Base-by-base conservation (phyloP, 1,139 yeast genomes). In the Suhomyces guaymorum region DNA sequence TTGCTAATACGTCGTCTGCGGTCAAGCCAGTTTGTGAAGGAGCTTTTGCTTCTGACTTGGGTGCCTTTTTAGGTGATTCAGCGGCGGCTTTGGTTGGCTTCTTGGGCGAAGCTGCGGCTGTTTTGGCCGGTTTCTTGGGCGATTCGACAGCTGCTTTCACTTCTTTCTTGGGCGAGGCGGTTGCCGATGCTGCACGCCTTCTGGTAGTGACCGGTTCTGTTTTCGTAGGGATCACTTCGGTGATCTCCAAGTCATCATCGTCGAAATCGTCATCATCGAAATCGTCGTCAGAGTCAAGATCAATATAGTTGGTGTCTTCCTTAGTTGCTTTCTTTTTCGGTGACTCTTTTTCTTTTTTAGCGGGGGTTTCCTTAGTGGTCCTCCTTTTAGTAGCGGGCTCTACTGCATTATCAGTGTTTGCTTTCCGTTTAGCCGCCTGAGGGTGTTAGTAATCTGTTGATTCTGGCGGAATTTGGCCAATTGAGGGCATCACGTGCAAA, bases 1-100 rank as follows among this genome's bases (percentile, higher is more conserved):
- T 57, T 5, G 75, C 66, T 24, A 86, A 63, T 2, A 85, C 61
- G 2, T 77, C 80, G 18, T 67, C 73, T 0, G 84, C 87, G 3
- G 73, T 55, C 2, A 48, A 41, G 0, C 58, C 63, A 10, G 47
- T 24, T 2, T 31, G 11, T n/a, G 38, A 11, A 4, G 24, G 28
- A 15, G 35, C 29, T 28, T 21, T 32, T 18, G 35, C 15, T 9
- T n/a, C 12, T 23, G n/a, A 11, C 7, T 15, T 22, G 11, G 7
- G 8, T 8, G 25, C 5, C 26, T 24, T 15, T 15, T 24, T 28
- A 7, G 33, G 32, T 9, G 22, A 14, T n/a, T n/a, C n/a, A 4
- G 30, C 17, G 15, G 24, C 26, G 12, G n/a, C 15, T 13, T 28
- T 28, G 20, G 21, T 14, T 2, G 26, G n/a, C 22, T 26, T 17